These are phyloP conservation scores for Serendipita sp. DNA, from an alignment of 768 basidiomycete genomes.

Conservation along the genomic window DNA sequence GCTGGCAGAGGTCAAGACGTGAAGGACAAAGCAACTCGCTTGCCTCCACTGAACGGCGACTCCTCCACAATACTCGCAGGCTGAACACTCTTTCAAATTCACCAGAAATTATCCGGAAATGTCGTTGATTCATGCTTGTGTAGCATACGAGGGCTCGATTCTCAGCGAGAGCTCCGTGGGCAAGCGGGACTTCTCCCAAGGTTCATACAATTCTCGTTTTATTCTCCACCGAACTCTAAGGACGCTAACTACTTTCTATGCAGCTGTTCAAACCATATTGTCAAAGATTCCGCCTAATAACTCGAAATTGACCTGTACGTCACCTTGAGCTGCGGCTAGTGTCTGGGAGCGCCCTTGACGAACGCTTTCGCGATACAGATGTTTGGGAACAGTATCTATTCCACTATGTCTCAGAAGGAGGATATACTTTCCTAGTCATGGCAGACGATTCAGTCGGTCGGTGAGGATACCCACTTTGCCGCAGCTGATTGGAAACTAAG, in stretches of 20 bases:
- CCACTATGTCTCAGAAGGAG: slow-evolving; percentile 83
- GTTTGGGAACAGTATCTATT: slow-evolving; percentile 90
- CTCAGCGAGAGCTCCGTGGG: slow-evolving; percentile 79
- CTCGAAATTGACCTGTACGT: slow-evolving; percentile 32
- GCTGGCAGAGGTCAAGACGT: background rate
- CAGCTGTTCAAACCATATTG: slow-evolving; percentile 77
- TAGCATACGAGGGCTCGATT: slow-evolving; percentile 58
- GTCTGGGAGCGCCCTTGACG: background rate
- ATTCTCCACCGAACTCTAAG: background rate
- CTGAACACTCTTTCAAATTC: background rate
- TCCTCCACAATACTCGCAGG: background rate
- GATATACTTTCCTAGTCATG: slow-evolving; percentile 82
- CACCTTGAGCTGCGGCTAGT: background rate
- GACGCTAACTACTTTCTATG: background rate
- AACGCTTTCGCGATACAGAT: slow-evolving; percentile 57
- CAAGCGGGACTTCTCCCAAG: slow-evolving; percentile 78
- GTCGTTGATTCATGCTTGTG: slow-evolving; percentile 61
- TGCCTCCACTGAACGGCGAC: background rate
- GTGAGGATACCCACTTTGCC: slow-evolving; percentile 26
- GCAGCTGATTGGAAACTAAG: background rate
- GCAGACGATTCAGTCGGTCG: slow-evolving; percentile 85
- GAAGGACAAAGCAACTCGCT: background rate
- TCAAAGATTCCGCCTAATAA: slow-evolving; percentile 91
- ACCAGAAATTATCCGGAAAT: slow-evolving; percentile 14
- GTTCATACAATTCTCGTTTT: slow-evolving; percentile 25